These are phyloP conservation scores for Plasmodium inui DNA, from an alignment of 169 alveolate genomes.

Conservation along the genomic window DNA sequence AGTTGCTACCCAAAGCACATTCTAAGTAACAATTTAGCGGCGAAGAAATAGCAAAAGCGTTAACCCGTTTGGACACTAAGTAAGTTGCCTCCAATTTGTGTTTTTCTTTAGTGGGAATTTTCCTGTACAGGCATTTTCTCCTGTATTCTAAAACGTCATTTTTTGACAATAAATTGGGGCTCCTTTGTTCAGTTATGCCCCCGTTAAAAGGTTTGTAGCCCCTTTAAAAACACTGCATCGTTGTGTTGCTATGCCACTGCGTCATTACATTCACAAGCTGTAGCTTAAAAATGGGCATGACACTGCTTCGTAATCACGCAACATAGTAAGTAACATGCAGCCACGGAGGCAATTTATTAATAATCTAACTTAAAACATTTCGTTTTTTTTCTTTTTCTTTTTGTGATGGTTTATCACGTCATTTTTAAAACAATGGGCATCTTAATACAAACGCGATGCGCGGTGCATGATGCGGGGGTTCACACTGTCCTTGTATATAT, in stretches of 20 bases:
- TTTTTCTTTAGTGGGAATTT: neutral
- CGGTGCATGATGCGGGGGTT: neutral
- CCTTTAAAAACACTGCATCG: neutral
- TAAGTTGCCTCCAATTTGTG: neutral
- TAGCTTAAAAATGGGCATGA: neutral
- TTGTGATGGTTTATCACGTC: constrained; percentile 2
- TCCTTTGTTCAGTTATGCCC: neutral
- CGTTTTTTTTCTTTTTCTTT: neutral
- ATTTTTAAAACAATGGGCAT: neutral
- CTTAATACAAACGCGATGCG: neutral
- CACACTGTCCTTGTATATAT: neutral
- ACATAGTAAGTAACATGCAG: neutral
- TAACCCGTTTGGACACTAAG: neutral
- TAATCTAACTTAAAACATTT: neutral
- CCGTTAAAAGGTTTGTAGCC: neutral
- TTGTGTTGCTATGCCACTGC: neutral
- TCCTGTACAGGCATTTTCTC: neutral
- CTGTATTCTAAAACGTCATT: neutral
- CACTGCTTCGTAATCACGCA: neutral
- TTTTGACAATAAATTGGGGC: neutral
- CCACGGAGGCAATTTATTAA: neutral
- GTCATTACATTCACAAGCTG: neutral
- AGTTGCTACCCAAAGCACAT: neutral
- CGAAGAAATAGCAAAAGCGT: neutral
- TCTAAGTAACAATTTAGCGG: neutral